Percentiles rank a stretch among this genome's conserved stretches.
Evolutionary conservation across 1,284 basidiomycete genomes (phyloP).

Genomic region (Limonomyces culmigenus): DNA sequence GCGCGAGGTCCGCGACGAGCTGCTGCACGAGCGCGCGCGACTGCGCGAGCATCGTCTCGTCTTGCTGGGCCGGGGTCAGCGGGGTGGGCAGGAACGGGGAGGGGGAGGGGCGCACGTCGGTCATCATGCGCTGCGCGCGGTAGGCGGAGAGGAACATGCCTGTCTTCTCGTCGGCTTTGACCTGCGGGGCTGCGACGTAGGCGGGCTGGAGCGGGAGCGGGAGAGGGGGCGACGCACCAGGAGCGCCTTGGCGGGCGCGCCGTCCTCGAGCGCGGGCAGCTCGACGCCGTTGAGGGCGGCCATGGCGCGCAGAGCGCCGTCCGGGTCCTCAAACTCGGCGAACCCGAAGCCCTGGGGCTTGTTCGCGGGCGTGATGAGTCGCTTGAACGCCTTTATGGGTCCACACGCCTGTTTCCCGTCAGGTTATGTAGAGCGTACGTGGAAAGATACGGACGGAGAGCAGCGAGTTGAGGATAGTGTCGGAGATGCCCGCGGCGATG

Average conservation of each 20-base stretch:
- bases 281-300: constrained; percentile 71
- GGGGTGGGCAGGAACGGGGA: not conserved
- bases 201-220: constrained; percentile 16
- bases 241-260: constrained; percentile 72
- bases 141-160: constrained; percentile 76
- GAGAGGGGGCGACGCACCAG: constrained; percentile 38
- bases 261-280: constrained; percentile 73
- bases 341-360: constrained; percentile 94
- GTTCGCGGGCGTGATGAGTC: constrained; percentile 75
- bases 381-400: constrained; percentile 73
- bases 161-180: constrained; percentile 91
- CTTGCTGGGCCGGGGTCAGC: constrained; percentile 23
- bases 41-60: constrained; percentile 36
- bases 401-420: constrained; percentile 61
- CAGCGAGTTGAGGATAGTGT: constrained; percentile 61
- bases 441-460: constrained; percentile 50
- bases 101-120: constrained; percentile 38
- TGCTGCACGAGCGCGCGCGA: constrained; percentile 19
- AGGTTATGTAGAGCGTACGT: not conserved
- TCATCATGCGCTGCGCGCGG: constrained; percentile 58
- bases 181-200: constrained; percentile 26
- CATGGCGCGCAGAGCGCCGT: constrained; percentile 72
- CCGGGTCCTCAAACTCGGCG: constrained; percentile 81
- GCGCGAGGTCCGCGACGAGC: not conserved
- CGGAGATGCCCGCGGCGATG: constrained; percentile 84